Evolutionary conservation across 148 eudicot species (phyloP).

Genomic region (Diospyros kaki): DNA sequence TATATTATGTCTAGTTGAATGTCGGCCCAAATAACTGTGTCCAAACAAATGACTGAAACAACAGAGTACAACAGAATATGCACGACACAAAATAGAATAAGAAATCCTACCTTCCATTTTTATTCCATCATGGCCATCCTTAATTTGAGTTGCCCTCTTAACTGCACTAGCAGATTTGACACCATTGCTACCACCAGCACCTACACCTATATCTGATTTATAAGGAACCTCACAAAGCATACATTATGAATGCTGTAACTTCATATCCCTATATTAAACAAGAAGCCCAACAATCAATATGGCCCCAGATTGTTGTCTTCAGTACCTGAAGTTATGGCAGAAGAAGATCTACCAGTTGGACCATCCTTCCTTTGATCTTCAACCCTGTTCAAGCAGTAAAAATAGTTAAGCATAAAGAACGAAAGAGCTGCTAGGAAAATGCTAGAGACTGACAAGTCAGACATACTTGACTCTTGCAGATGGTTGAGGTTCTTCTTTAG

Average conservation of each 20-base stretch:
- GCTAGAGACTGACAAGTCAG: conserved; percentile 7
- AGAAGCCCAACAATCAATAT: conserved; percentile 3
- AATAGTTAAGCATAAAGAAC: conserved; percentile 15
- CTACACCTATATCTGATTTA: conserved; percentile 36
- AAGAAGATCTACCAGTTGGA: conserved; percentile 42
- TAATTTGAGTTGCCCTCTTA: conserved; percentile 39
- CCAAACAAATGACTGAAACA: background rate
- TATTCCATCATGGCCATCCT: conserved; percentile 45
- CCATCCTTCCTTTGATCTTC: conserved; percentile 70
- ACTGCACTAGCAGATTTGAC: conserved; percentile 26
- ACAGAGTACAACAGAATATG: background rate
- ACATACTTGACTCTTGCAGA: conserved; percentile 65
- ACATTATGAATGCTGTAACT: background rate
- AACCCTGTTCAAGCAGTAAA: conserved; percentile 44
- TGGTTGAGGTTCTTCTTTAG: conserved; percentile 53
- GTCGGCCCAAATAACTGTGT: background rate
- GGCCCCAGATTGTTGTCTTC: conserved; percentile 11
- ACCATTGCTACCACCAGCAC: conserved; percentile 32
- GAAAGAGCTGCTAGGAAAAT: background rate
- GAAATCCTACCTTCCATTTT: conserved; percentile 70
- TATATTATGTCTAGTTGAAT: background rate
- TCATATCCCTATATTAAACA: background rate
- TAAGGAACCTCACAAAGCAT: conserved; percentile 4
- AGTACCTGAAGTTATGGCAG: conserved; percentile 41
- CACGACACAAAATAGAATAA: background rate